phyloP scores from a whole-genome alignment of 1,284 basidiomycete genomes.

The Sporisorium sorghi region DNA sequence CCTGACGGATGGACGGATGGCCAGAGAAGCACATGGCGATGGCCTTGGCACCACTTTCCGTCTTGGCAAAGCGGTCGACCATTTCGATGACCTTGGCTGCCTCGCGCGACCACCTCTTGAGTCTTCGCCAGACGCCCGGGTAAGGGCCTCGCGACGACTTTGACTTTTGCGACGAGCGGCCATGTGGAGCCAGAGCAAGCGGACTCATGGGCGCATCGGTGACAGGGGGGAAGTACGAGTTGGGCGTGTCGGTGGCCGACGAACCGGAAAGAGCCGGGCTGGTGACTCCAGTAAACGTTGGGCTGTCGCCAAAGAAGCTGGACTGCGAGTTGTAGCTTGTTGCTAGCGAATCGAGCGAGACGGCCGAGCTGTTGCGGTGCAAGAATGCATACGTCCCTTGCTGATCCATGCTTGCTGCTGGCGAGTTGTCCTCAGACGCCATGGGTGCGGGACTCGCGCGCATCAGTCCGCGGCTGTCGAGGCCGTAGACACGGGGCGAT shows the following conservation, averaged over 20 bases:
- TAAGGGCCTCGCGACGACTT: conserved; percentile 54
- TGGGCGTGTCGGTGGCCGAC: conserved; percentile 37
- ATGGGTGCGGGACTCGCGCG: conserved; percentile 56
- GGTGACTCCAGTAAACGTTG: conserved; percentile 23
- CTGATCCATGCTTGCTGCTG: conserved; percentile 28
- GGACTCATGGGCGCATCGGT: conserved; percentile 43
- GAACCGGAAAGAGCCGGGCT: conserved; percentile 37
- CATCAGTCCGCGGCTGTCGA: conserved; percentile 37
- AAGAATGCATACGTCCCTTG: conserved; percentile 22
- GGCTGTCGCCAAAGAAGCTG: conserved; percentile 48
- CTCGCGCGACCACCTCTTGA: conserved; percentile 67
- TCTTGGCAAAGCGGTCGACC: conserved; percentile 55
- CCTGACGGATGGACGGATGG: conserved; percentile 40
- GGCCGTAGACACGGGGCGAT: conserved; percentile 28
- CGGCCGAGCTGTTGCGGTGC: conserved; percentile 59
- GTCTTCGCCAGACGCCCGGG: conserved; percentile 66
- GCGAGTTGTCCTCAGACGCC: conserved; percentile 27
- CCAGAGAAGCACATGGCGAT: conserved; percentile 49
- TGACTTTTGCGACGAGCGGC: conserved; percentile 10
- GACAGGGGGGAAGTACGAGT: conserved; percentile 45
- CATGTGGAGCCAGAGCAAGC: conserved; percentile 42
- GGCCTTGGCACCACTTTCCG: conserved; percentile 57
- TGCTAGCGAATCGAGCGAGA: conserved; percentile 67
- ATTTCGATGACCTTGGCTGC: conserved; percentile 64
- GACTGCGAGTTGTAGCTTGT: conserved; percentile 65